These are phyloP conservation scores for Podospora tetraspora DNA, from an alignment of 495 filamentous ascomycete genomes.

Conservation along the genomic window DNA sequence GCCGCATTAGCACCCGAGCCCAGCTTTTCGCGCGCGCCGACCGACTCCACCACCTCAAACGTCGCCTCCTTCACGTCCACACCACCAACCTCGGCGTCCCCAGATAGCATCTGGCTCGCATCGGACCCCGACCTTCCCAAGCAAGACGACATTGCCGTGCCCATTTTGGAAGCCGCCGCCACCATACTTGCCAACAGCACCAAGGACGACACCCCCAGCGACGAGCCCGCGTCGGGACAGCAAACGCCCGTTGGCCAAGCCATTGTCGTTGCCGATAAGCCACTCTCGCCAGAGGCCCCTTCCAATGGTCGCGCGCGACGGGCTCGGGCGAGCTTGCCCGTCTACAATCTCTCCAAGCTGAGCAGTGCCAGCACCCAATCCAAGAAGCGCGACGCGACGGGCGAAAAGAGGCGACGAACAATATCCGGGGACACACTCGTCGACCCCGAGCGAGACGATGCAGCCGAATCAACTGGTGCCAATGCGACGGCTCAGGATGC, in stretches of 20 bases:
- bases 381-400: conserved; percentile 35
- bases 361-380: conserved; percentile 43
- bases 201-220: conserved; percentile 14
- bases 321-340: conserved; percentile 39
- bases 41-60: conserved; percentile 38
- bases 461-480: conserved; percentile 24
- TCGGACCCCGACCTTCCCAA: conserved; percentile 33
- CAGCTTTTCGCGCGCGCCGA: conserved; percentile 31
- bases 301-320: conserved; percentile 39
- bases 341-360: conserved; percentile 53
- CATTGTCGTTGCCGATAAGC: conserved; percentile 32
- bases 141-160: conserved; percentile 14
- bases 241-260: conserved; percentile 32
- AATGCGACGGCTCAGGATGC: conserved; percentile 3
- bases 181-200: conserved; percentile 13
- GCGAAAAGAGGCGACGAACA: conserved; percentile 37
- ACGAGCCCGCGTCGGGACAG: conserved; percentile 20
- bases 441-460: conserved; percentile 17
- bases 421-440: conserved; percentile 36
- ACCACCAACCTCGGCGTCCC: conserved; percentile 41
- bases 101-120: conserved; percentile 42
- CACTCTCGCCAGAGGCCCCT: conserved; percentile 14
- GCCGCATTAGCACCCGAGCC: conserved; percentile 22
- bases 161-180: conserved; percentile 22
- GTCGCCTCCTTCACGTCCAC: conserved; percentile 44